Evolutionary conservation across 108 stramenopile genomes (phyloP), one percentile per base, ranked within the genome.

Genomic region (Conticribra guillardii): DNA sequence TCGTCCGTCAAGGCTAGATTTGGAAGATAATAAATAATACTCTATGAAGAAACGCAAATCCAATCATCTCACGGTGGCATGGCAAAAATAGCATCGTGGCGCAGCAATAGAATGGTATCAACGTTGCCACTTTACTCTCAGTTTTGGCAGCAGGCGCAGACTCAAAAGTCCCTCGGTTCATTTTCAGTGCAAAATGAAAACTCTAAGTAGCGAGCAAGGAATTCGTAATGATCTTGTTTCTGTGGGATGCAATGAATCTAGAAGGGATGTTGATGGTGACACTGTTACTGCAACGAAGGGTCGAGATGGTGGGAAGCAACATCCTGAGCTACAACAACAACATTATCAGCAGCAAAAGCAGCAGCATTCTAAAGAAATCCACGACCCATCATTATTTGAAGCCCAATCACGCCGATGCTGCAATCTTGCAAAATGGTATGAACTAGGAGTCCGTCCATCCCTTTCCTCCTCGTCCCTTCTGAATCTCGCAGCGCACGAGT

Each of bases 381-480:
- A 69, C 41, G 63, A 77, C 64, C 37, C 68, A 56, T 31, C 22
- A 41, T 45, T 77, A 31, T 77, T 77, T 29, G 49, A 56, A 32
- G 50, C 52, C 2, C 76, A 77, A 53, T 28, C 58, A 24, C 68
- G 56, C 21, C 48, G 76, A 54, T 53, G 68, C 3, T 50, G 69
- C 4, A 77, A 77, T 46, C 50, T 77, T 17, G 24, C 48, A 17
- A 69, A 65, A 41, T 77, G 76, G 76, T 53, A 69, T 44, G 76
- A 77, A 51, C 48, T 77, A 21, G 76, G 76, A 51, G 58, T 77
- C 8, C 18, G 76, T 17, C 76, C 76, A 26, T 76, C 67, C 33
- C 54, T 76, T 4, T 61, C 67, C 15, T 63, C 55, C 3, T 49
- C 62, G 33, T 63, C 67, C 26, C 34, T 60, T 29, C 26, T 65